Base-by-base conservation (phyloP, 2,329 filamentous ascomycete genomes). In the Scleromitrula shiraiana region DNA sequence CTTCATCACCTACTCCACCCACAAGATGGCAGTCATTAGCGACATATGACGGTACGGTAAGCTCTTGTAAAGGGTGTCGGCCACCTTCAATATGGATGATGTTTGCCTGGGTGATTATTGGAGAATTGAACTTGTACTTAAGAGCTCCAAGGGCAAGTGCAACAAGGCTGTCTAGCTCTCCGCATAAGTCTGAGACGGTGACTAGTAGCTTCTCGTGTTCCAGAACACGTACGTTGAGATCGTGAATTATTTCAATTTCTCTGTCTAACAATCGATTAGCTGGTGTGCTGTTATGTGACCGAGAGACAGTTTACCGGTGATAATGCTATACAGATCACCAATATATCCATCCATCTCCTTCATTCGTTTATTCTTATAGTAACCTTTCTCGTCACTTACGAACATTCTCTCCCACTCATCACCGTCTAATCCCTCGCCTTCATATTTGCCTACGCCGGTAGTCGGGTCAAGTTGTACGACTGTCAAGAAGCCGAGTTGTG, bases 351-450 rank as follows among this genome's bases (percentile, higher is more conserved):
- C 91, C 66, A 98, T 76, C 53, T 90, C 82, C 50, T 71, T 75
- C 83, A 95, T 95, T 49, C 82, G 76, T 5, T 67, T 71, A 54
- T 90, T 95, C 63, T 97, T 98, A 70, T 90, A 97, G 64, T 93
- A 95, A 0, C 80, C 80, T 43, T 77, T 72, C 2, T 76, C 78
- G 15, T 85, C 80, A 0, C 84, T 85, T 2, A 74, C 72, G 57
- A 97, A 95, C 62, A 85, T 80, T 48, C 78, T 77, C 51, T 89
- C 79, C 93, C 91, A 98, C 0, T 67, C 66, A 48, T 81, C 80
- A 14, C 73, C 70, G 1, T 69, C 62, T 3, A 70, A 63, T 0
- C 73, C 71, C 50, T 76, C 70, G 1, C 86, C 86, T 56, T 80
- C 74, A 55, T 83, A 90, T 9, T 77, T 69, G 0, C 78, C 76